A percentile compares a stretch with the other conserved stretches of the same genome.
Conservation (phyloP, 2,329 filamentous ascomycete genomes). For the Pezicula neosporulosa region DNA sequence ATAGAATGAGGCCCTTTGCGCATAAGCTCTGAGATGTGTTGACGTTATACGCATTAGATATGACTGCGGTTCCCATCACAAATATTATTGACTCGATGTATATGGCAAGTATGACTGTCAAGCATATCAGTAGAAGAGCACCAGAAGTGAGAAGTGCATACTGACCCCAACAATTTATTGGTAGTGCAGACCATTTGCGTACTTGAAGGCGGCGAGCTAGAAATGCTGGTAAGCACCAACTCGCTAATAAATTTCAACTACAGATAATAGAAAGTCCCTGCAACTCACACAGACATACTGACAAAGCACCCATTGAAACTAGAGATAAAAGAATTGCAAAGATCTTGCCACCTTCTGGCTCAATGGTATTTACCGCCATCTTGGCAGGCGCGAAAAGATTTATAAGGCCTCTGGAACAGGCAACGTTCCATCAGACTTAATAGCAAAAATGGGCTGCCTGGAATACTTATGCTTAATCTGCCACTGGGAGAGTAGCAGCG, state of each 20-base stretch:
- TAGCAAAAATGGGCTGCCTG: too few species aligned
- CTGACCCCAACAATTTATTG: conserved; percentile 24
- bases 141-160: neutral
- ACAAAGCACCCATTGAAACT: conserved; percentile 16
- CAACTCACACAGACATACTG: conserved; percentile 20
- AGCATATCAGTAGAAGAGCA: neutral
- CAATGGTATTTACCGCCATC: neutral
- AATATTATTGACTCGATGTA: conserved; percentile 60
- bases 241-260: neutral
- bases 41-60: conserved; percentile 55
- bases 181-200: conserved; percentile 18
- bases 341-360: conserved; percentile 13
- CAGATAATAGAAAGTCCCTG: neutral
- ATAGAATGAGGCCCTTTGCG: conserved; percentile 55
- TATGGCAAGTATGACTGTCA: conserved; percentile 55
- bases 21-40: conserved; percentile 48
- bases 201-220: conserved; percentile 22
- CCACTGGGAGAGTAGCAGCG: too few species aligned
- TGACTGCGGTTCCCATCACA: conserved; percentile 51
- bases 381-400: too few species aligned
- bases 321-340: conserved; percentile 16
- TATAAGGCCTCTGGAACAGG: too few species aligned
- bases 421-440: too few species aligned
- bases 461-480: too few species aligned
- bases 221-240: neutral